phyloP scores from a whole-genome alignment of 1,139 yeast genomes.

The Williopsis jadinii region DNA sequence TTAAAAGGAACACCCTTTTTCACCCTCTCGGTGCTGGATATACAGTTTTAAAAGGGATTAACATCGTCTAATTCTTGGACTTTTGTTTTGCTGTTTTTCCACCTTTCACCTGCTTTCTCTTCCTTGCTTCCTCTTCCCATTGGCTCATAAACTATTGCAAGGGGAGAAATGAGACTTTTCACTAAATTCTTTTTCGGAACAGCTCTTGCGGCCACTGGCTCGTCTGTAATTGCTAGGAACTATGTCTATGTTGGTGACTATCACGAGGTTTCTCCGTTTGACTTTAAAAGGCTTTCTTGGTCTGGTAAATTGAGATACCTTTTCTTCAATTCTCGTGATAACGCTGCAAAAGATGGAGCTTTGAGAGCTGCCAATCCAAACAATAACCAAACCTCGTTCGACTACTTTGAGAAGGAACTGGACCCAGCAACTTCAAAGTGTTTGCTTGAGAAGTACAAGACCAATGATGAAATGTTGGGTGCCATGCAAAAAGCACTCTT shows the following conservation, averaged over 20 bases:
- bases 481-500: constrained; percentile 17
- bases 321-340: constrained; percentile 7
- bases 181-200: constrained; percentile 1
- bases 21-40: too few relatives aligned
- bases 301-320: constrained; percentile 4
- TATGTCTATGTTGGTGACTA: constrained; percentile 15
- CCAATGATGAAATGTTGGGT: constrained; percentile 16
- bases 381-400: constrained; percentile 8
- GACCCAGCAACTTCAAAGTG: constrained; percentile 13
- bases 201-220: constrained; percentile 5
- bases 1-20: too few relatives aligned
- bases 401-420: constrained; percentile 17
- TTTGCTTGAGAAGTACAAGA: constrained; percentile 13
- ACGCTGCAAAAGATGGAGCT: constrained; percentile 5
- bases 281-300: constrained; percentile 1
- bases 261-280: constrained; percentile 13
- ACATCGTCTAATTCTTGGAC: too few relatives aligned
- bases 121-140: neutral
- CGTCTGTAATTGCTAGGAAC: constrained; percentile 4
- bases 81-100: too few relatives aligned
- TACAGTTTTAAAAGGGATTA: too few relatives aligned
- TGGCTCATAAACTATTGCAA: neutral
- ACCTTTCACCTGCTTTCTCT: too few relatives aligned
- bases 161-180: constrained; percentile 4
- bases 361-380: constrained; percentile 15